These are phyloP conservation scores for Leucocoprinus birnbaumii DNA, from an alignment of 768 basidiomycete genomes.

Conservation along the genomic window DNA sequence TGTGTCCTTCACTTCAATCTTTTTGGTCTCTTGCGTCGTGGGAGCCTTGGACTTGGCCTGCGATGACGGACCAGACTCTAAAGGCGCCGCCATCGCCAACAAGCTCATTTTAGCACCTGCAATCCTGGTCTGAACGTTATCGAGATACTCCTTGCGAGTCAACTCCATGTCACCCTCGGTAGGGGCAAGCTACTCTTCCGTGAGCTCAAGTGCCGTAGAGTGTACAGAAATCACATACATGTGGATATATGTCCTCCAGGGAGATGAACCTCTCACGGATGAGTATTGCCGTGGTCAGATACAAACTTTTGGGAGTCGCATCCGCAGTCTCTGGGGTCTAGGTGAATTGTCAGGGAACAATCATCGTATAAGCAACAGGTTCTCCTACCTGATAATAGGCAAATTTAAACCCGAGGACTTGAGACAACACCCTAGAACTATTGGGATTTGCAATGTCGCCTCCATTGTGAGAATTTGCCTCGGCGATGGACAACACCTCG, in stretches of 20 bases:
- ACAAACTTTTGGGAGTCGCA: constrained; percentile 65
- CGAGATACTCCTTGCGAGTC: constrained; percentile 62
- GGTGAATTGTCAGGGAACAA: constrained; percentile 14
- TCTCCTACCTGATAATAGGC: constrained; percentile 76
- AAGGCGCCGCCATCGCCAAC: constrained; percentile 81
- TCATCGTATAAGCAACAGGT: constrained; percentile 20
- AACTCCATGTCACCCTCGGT: constrained; percentile 73
- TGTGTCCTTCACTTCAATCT: constrained; percentile 38
- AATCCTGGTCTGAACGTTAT: constrained; percentile 61
- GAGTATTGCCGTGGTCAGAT: constrained; percentile 80
- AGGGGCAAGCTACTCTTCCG: constrained; percentile 35
- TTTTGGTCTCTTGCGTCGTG: constrained; percentile 37
- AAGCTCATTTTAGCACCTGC: constrained; percentile 69
- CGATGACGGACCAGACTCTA: constrained; percentile 52
- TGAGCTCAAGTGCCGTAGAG: constrained; percentile 6
- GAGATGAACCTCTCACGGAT: constrained; percentile 89
- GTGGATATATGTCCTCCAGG: constrained; percentile 88
- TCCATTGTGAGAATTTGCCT: constrained; percentile 25
- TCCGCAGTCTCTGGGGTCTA: constrained; percentile 51
- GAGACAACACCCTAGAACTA: constrained; percentile 68
- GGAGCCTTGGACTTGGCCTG: constrained; percentile 36
- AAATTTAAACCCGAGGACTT: constrained; percentile 98
- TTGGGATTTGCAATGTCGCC: constrained; percentile 19
- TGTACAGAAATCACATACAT: constrained; percentile 54
- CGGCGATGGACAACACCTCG: constrained; percentile 58